Percentiles rank a stretch among this genome's conserved stretches.
phyloP scores from a whole-genome alignment of 129 eudicot species.

The Escallonia herrerae region DNA sequence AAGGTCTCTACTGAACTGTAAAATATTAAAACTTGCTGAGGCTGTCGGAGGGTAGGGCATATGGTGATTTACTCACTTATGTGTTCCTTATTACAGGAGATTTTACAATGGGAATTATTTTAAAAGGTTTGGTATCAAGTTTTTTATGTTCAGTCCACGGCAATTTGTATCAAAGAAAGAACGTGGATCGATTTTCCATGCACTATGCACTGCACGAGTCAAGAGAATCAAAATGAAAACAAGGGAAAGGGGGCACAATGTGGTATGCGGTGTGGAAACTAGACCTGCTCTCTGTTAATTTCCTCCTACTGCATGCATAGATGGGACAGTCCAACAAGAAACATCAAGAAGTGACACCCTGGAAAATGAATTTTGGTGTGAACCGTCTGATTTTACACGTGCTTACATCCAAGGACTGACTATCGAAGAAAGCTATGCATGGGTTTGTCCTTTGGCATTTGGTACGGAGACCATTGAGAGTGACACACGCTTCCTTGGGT shows the following conservation, averaged over 20 bases:
- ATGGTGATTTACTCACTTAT: neutral
- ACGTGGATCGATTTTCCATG: slow-evolving; percentile 19
- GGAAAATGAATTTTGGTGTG: slow-evolving; percentile 10
- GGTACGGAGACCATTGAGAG: neutral
- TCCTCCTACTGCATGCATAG: neutral
- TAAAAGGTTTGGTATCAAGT: neutral
- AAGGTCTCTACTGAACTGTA: neutral
- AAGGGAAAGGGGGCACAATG: slow-evolving; percentile 13
- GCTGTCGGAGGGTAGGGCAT: neutral
- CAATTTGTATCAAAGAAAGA: slow-evolving; percentile 13
- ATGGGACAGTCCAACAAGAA: slow-evolving; percentile 8
- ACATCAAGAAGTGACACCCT: neutral
- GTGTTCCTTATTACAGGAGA: neutral
- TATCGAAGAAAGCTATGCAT: slow-evolving; percentile 2
- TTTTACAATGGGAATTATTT: neutral
- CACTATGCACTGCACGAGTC: slow-evolving; percentile 14
- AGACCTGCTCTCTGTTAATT: neutral
- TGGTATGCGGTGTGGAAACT: slow-evolving; percentile 16
- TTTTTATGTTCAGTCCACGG: slow-evolving; percentile 5
- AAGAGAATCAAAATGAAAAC: slow-evolving; percentile 15
- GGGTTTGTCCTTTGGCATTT: slow-evolving; percentile 18
- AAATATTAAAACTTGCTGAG: neutral
- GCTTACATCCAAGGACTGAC: slow-evolving; percentile 29
- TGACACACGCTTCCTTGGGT: slow-evolving; percentile 4
- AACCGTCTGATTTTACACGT: slow-evolving; percentile 21